phyloP scores from a whole-genome alignment of 1,139 yeast species.

The Arxiozyma telluris region DNA sequence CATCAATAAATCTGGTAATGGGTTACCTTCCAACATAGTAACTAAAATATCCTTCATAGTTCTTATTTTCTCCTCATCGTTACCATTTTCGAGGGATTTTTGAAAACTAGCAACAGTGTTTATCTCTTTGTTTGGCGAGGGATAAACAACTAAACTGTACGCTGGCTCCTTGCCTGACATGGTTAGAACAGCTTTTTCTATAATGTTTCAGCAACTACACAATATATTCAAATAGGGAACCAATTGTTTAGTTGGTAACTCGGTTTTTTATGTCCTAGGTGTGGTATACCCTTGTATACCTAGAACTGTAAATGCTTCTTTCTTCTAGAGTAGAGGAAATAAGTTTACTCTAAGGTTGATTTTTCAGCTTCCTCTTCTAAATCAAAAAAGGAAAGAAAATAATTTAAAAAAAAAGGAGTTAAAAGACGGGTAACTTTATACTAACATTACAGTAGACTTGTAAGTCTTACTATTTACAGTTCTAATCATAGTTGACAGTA shows the following conservation, averaged over 20 bases:
- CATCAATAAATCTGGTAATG: constrained; percentile 93
- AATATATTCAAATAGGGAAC: neutral
- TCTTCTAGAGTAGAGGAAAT: neutral
- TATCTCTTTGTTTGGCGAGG: constrained; percentile 54
- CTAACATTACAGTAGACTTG: neutral
- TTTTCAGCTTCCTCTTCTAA: neutral
- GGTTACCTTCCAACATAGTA: constrained; percentile 86
- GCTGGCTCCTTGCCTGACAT: constrained; percentile 33
- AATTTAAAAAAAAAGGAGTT: neutral
- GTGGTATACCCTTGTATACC: neutral
- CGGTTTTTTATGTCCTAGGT: no score
- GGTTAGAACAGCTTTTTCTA: neutral
- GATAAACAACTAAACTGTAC: constrained; percentile 68
- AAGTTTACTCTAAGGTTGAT: neutral
- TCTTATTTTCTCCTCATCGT: constrained; percentile 77
- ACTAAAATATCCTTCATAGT: constrained; percentile 85
- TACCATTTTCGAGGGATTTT: constrained; percentile 76
- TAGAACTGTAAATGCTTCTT: neutral
- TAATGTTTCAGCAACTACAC: neutral
- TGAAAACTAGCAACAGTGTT: constrained; percentile 71
- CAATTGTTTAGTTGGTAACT: neutral
- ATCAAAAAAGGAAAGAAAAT: constrained; percentile 1
- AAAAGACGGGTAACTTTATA: neutral
- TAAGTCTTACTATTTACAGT: neutral
- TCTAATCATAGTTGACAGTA: neutral